Base-by-base conservation (phyloP, 306 rosid species). In the Corylus americana region DNA sequence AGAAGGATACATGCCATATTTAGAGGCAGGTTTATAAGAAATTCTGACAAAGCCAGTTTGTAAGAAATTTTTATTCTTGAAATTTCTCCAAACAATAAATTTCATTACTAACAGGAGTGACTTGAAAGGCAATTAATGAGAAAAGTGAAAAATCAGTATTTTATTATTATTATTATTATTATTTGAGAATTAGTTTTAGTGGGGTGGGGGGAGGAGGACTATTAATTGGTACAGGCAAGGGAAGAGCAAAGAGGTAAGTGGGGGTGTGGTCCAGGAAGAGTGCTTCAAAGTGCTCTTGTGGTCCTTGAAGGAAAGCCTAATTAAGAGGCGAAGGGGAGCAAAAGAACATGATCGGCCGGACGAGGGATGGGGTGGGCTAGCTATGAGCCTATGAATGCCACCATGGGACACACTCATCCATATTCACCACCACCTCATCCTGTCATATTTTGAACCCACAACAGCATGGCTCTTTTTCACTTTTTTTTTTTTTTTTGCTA, bases 211-310 rank as follows among this genome's bases (percentile, higher is more conserved):
- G 11, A 55, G 35, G 79, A 12, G 75, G 78, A 35, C 70, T 77
- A 55, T 25, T 8, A 9, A 22, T 27, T 47, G 59, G 25, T 7
- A 39, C 45, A 81, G 62, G 71, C 57, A 74, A 64, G 73, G 78
- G 76, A 70, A 49, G 70, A 54, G 39, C 17, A 9, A 72, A 74
- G 74, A 58, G 83, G 16, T 62, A 51, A 88, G 88, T 84, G 87
- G 85, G 71, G 51, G 51, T 54, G 92, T 88, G 90, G 90, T 88
- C 92, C 90, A 73, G 73, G 80, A 75, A 66, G 64, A 76, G 59
- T 1, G 61, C 76, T 44, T 48, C 11, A 35, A 69, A 74, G 88
- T 85, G 89, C 71, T 67, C 14, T 66, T 81, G 91, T 88, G 91
- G 91, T 88, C 91, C 91, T 78, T 88, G 85, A 77, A 25, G 75